phyloP scores from a whole-genome alignment of 2,329 filamentous ascomycete species.

The Pseudopithomyces maydicus region DNA sequence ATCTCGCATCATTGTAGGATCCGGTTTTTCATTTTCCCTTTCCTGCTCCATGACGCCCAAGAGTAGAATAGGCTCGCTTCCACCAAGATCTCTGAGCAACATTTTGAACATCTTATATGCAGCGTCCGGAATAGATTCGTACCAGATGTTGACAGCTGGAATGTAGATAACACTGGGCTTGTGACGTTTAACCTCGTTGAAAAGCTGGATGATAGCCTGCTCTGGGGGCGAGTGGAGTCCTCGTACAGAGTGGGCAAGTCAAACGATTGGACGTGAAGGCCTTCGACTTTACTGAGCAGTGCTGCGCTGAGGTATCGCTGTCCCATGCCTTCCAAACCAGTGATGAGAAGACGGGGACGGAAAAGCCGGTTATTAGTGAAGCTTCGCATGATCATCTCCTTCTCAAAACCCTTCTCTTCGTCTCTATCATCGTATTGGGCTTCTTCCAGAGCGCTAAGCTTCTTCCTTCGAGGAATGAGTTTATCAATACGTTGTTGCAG shows the following conservation, averaged over 20 bases:
- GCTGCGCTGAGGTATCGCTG: constrained; percentile 88
- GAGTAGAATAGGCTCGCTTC: constrained; percentile 86
- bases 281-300: constrained; percentile 87
- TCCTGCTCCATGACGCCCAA: constrained; percentile 81
- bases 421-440: constrained; percentile 90
- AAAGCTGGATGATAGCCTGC: constrained; percentile 86
- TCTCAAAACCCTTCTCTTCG: constrained; percentile 79
- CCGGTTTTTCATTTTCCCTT: constrained; percentile 60
- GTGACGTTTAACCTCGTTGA: constrained; percentile 89
- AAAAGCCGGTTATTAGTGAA: constrained; percentile 91
- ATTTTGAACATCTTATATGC: constrained; percentile 81
- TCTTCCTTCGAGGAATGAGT: constrained; percentile 82
- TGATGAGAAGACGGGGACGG: constrained; percentile 82
- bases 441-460: constrained; percentile 87
- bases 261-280: constrained; percentile 92
- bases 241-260: constrained; percentile 86
- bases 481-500: constrained; percentile 74
- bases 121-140: constrained; percentile 66
- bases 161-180: constrained; percentile 97
- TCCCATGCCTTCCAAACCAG: constrained; percentile 87
- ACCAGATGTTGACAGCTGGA: constrained; percentile 89
- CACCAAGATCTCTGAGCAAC: constrained; percentile 80
- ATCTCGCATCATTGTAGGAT: constrained; percentile 69
- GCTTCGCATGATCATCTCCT: constrained; percentile 71
- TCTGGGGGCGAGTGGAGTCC: constrained; percentile 83